These are phyloP conservation scores for Venturia oleaginea DNA, from an alignment of 2,329 filamentous ascomycete species.

Conservation along the genomic window DNA sequence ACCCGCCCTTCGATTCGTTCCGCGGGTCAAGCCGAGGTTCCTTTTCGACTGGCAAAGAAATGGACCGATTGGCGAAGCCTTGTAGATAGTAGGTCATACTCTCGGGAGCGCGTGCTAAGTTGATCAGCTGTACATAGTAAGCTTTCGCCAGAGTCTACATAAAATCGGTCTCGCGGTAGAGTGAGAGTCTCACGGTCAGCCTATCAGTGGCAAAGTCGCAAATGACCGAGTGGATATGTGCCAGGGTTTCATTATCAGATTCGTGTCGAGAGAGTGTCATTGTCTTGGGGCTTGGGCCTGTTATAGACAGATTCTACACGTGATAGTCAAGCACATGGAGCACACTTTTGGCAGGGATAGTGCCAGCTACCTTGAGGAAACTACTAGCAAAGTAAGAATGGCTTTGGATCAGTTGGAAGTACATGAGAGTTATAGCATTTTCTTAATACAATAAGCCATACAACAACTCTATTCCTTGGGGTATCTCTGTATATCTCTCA, in stretches of 20 bases:
- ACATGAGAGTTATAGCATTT: background rate
- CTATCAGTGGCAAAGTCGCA: background rate
- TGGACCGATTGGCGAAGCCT: background rate
- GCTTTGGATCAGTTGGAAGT: too few relatives aligned
- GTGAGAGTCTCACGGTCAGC: background rate
- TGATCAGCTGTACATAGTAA: background rate
- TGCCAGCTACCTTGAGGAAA: too few relatives aligned
- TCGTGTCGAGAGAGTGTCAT: background rate
- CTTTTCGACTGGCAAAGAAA: background rate
- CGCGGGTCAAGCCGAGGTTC: background rate
- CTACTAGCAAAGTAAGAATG: too few relatives aligned
- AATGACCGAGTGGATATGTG: background rate
- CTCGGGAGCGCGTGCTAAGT: background rate
- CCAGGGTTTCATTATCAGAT: background rate
- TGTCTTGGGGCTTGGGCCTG: background rate
- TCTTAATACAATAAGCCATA: background rate
- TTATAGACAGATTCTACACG: background rate
- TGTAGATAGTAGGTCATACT: background rate
- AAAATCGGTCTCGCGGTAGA: background rate
- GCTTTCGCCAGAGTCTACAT: background rate
- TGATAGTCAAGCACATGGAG: background rate
- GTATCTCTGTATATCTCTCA: conserved; percentile 2
- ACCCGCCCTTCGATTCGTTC: background rate
- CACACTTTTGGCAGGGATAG: too few relatives aligned
- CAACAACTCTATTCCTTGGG: background rate